Evolutionary conservation across 2,329 filamentous ascomycete species (phyloP).

Genomic region (Tolypocladium amazonense): DNA sequence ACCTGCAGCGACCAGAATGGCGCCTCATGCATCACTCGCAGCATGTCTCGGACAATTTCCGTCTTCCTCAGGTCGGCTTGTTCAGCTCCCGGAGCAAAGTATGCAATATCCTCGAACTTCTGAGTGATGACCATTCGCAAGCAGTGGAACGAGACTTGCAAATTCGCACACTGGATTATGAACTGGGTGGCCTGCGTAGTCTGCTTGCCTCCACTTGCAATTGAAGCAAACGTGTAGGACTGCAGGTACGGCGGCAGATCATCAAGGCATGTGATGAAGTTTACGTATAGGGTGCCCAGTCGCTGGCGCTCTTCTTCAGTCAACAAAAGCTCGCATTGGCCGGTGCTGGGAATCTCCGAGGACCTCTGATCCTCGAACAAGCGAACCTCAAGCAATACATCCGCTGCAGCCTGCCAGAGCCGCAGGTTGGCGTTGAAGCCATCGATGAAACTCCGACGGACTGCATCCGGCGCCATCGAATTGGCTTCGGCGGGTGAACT

Average conservation of each 20-base stretch:
- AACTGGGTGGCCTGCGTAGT: constrained; percentile 18
- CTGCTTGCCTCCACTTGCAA: constrained; percentile 5
- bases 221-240: constrained; percentile 13
- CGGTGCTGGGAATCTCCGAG: not conserved
- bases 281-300: constrained; percentile 24
- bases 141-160: constrained; percentile 29
- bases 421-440: constrained; percentile 31
- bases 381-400: constrained; percentile 25
- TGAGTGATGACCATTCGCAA: constrained; percentile 28
- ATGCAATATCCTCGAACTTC: constrained; percentile 21
- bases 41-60: constrained; percentile 31
- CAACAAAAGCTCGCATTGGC: constrained; percentile 3
- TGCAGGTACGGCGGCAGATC: constrained; percentile 25
- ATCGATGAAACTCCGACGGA: constrained; percentile 18
- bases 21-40: constrained; percentile 26
- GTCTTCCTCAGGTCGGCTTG: constrained; percentile 25
- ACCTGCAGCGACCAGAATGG: constrained; percentile 30
- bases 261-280: constrained; percentile 29
- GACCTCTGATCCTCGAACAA: constrained; percentile 16
- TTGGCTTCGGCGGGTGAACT: constrained; percentile 4
- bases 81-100: constrained; percentile 17
- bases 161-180: constrained; percentile 27
- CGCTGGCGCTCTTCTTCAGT: constrained; percentile 16
- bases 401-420: constrained; percentile 28
- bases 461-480: constrained; percentile 5